Evolutionary conservation across 495 filamentous ascomycete species (phyloP), one percentile per base, ranked within the genome.

Genomic region (Lasiosphaeria miniovina): DNA sequence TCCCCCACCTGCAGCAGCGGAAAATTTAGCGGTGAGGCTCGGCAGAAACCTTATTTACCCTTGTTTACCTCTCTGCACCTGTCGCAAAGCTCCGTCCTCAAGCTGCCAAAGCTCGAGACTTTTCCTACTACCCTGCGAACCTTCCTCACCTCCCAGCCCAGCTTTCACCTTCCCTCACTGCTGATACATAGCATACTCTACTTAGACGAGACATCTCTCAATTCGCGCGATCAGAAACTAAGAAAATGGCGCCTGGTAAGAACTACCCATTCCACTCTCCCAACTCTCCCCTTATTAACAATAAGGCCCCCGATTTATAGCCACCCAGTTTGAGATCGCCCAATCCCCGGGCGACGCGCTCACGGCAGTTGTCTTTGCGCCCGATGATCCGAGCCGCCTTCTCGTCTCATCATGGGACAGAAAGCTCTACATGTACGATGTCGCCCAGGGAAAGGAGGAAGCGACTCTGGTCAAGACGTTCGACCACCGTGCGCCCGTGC

Each of bases 321-420:
- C 79, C 72, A 78, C 80, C 56, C 86, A 89, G 75, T 85, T 82
- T 72, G 90, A 91, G 75, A 80, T 90, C 61, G 75, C 82, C 49
- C 77, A 83, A 65, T 89, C 91, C 40, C 94, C 94, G n/a, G 82
- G 79, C 55, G 94, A 98, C 77, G 90, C 88, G 63, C 89, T 98
- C 66, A 95, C 92, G 55, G 80, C 91, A 5, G 74, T 97, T 62
- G 86, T 85, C 59, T 98, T 96, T 79, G 88, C 91, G 40, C 89
- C 90, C 46, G 67, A 72, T 50, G 77, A 82, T 32, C 79, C 87
- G 11, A 87, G 83, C 49, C 83, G 84, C 54, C 80, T 98, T 36
- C 84, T 96, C 35, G 91, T 91, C 66, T 89, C 93, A 9, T 98
- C 93, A 57, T 98, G 94, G 94, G 94, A 97, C 73, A 90, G 86